Evolutionary conservation across 2,329 filamentous ascomycete genomes (phyloP).

Genomic region (Escovopsis weberi): DNA sequence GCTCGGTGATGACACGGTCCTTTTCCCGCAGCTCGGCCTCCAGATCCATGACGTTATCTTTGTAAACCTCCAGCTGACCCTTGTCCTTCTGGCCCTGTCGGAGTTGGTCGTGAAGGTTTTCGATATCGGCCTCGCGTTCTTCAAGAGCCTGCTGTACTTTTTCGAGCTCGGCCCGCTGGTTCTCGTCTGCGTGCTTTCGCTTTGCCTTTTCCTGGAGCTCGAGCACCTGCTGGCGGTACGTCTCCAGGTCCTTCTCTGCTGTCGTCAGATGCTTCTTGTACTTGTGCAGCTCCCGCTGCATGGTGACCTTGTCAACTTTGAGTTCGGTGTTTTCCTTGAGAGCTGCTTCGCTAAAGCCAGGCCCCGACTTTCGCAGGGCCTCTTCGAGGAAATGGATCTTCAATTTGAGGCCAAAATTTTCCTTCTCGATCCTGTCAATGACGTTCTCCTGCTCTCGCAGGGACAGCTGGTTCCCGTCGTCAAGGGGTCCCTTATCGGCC

Average conservation of each 20-base stretch:
- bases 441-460: constrained; percentile 89
- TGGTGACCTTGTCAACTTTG: constrained; percentile 81
- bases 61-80: constrained; percentile 49
- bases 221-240: constrained; percentile 65
- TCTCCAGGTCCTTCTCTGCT: constrained; percentile 76
- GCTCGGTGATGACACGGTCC: constrained; percentile 56
- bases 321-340: constrained; percentile 92
- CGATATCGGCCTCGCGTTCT: constrained; percentile 44
- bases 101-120: constrained; percentile 45
- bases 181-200: constrained; percentile 58
- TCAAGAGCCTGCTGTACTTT: constrained; percentile 41
- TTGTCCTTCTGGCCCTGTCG: constrained; percentile 40
- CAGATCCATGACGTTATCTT: constrained; percentile 60
- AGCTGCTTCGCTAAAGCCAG: constrained; percentile 77
- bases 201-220: constrained; percentile 74
- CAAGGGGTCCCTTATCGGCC: constrained; percentile 52
- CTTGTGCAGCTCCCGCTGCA: constrained; percentile 73
- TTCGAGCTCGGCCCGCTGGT: constrained; percentile 46
- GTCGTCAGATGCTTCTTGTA: constrained; percentile 73
- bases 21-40: constrained; percentile 65
- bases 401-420: constrained; percentile 92
- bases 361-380: constrained; percentile 71
- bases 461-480: constrained; percentile 81
- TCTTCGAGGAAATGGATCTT: constrained; percentile 97
- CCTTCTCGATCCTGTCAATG: constrained; percentile 93